Conservation (phyloP, 2,329 filamentous ascomycete genomes). For the Talaromyces sp. region DNA sequence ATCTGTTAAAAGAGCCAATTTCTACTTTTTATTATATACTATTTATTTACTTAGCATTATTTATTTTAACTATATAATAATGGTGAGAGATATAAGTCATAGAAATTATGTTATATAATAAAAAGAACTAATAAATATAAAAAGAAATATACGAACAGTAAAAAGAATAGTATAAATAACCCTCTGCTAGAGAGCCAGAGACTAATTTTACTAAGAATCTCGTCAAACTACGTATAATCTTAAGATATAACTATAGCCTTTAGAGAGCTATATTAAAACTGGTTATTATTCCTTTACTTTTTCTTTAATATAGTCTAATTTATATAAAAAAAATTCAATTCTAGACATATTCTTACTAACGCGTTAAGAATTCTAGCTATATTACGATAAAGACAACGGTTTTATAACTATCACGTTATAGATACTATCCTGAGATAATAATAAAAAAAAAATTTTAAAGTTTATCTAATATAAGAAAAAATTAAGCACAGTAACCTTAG, state of each 20-base stretch:
- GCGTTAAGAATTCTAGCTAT: background rate
- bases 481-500: background rate
- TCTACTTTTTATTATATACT: background rate
- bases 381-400: background rate
- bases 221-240: background rate
- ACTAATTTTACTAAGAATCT: background rate
- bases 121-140: background rate
- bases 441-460: background rate
- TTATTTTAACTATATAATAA: background rate
- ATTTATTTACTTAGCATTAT: background rate
- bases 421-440: background rate
- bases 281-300: background rate
- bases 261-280: slow-evolving; percentile 5
- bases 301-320: background rate
- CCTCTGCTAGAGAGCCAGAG: background rate
- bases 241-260: background rate
- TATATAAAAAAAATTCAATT: slow-evolving; percentile 1
- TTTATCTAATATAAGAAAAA: background rate
- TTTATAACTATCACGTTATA: background rate
- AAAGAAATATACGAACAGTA: background rate
- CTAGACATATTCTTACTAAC: background rate
- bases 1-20: background rate
- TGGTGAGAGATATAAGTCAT: background rate
- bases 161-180: background rate
- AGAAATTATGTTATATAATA: background rate